Percentiles rank a stretch among this genome's conserved stretches.
These are phyloP conservation scores for Vaccinium macrocarpon DNA, from an alignment of 148 eudicot species.

Conservation along the genomic window DNA sequence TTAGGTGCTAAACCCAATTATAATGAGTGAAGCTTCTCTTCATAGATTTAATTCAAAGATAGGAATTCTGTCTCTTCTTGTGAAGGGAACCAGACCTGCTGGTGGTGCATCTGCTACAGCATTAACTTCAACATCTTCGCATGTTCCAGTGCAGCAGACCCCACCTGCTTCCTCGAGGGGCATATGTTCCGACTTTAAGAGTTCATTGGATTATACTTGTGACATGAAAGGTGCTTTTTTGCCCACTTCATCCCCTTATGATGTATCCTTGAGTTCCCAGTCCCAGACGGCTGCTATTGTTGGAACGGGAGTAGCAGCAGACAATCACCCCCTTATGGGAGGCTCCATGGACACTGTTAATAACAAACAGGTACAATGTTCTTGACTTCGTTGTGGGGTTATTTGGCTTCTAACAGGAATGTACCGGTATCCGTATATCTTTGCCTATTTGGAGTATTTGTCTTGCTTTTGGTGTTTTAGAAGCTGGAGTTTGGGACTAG, in stretches of 20 bases:
- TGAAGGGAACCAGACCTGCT: slow-evolving; percentile 58
- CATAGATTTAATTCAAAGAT: slow-evolving; percentile 1
- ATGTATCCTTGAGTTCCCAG: slow-evolving; percentile 55
- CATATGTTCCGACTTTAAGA: slow-evolving; percentile 49
- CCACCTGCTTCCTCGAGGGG: slow-evolving; percentile 62
- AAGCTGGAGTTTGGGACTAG: neutral
- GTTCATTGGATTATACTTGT: slow-evolving; percentile 50
- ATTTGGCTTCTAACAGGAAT: neutral
- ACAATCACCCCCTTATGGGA: slow-evolving; percentile 47
- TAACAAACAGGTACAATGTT: slow-evolving; percentile 55
- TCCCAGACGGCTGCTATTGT: slow-evolving; percentile 53
- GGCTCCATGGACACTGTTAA: slow-evolving; percentile 57
- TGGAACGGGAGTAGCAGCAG: slow-evolving; percentile 53
- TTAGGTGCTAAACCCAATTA: neutral
- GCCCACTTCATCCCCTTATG: slow-evolving; percentile 63
- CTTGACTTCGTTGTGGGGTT: neutral
- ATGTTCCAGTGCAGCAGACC: slow-evolving; percentile 50
- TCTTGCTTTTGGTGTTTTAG: neutral
- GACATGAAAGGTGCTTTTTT: slow-evolving; percentile 54
- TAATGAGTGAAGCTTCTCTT: neutral
- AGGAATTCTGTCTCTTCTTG: slow-evolving; percentile 3
- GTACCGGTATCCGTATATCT: neutral
- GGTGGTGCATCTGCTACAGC: slow-evolving; percentile 43
- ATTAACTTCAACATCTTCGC: slow-evolving; percentile 44
- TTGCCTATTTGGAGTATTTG: neutral